phyloP scores from a whole-genome alignment of 2,329 filamentous ascomycete species.

The Coniochaeta sp. region DNA sequence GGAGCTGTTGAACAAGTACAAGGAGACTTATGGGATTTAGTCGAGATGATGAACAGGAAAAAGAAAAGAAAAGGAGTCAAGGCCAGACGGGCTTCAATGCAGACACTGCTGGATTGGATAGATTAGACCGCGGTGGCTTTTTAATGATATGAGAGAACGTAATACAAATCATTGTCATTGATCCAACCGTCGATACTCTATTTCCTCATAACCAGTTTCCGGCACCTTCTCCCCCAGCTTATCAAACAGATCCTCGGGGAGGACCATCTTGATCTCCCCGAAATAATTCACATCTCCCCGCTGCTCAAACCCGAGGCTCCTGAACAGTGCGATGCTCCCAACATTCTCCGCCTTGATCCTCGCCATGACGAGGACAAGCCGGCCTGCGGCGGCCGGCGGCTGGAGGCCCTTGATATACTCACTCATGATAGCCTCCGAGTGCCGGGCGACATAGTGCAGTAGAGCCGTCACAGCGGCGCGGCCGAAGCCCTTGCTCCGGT shows the following conservation, averaged over 20 bases:
- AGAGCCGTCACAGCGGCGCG: slow-evolving; percentile 59
- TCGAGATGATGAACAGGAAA: not conserved
- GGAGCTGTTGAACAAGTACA: slow-evolving; percentile 53
- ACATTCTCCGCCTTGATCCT: slow-evolving; percentile 48
- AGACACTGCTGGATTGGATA: not conserved
- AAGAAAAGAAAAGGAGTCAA: not conserved
- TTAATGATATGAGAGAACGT: not conserved
- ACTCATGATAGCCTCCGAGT: slow-evolving; percentile 45
- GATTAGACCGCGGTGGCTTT: not conserved
- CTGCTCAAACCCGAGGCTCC: slow-evolving; percentile 42
- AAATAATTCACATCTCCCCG: slow-evolving; percentile 51
- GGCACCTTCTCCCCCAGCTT: slow-evolving; percentile 2
- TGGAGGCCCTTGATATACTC: slow-evolving; percentile 36
- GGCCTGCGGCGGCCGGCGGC: not conserved
- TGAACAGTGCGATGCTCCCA: slow-evolving; percentile 44
- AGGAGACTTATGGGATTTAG: slow-evolving; percentile 33
- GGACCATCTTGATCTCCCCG: slow-evolving; percentile 47
- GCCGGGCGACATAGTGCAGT: slow-evolving; percentile 56
- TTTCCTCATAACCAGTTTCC: slow-evolving; percentile 15
- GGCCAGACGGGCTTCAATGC: not conserved
- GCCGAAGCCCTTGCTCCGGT: slow-evolving; percentile 59
- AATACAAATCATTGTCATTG: not conserved
- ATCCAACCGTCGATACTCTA: slow-evolving; percentile 12
- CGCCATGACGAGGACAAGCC: slow-evolving; percentile 20
- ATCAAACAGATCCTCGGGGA: slow-evolving; percentile 19